Evolutionary conservation across 352 stramenopile genomes (phyloP), one percentile per base, ranked within the genome.

Genomic region (Phytopythium ostracodes): DNA sequence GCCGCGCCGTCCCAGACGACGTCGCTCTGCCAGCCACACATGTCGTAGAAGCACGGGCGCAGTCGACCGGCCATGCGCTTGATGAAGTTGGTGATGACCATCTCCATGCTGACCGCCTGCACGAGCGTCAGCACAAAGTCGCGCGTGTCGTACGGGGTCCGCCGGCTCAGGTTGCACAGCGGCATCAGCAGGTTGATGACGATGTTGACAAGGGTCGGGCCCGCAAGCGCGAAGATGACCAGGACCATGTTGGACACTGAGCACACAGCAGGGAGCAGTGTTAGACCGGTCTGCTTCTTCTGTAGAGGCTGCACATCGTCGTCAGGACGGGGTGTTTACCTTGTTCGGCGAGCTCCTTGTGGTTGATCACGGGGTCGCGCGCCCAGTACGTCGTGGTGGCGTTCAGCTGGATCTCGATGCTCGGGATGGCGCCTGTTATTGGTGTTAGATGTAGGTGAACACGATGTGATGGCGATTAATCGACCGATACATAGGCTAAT

Each of bases 11-110:
- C 81, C 84, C 84, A 92, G 24, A 88, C 67, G 22, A 84, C 63
- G 53, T 75, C 63, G 53, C 73, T 79, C 54, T 90, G 66, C 84
- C 84, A 92, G 42, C 74, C 73, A 54, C 84, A 91, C 77, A 91
- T 89, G 53, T 85, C 74, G 64, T 87, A 88, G 63, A 90, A 92
- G 62, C 76, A 83, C 36, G 84, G 84, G 15, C 84, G 79, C 56
- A 92, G 90, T 27, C 84, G 77, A 1, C 81, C 84, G 1, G 79
- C 73, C 58, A 84, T 74, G 60, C 80, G 78, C 65, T 92, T 92
- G 38, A 75, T 76, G 54, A 92, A 87, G 54, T 92, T 81, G 22
- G 81, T 88, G 15, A 90, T 64, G 33, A 90, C 63, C 59, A 71
- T 70, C 38, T 75, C 73, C 40, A 91, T 66, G 12, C 77, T 74